Evolutionary conservation across 176 grass and related monocot species (phyloP).

Genomic region (Themeda triandra): DNA sequence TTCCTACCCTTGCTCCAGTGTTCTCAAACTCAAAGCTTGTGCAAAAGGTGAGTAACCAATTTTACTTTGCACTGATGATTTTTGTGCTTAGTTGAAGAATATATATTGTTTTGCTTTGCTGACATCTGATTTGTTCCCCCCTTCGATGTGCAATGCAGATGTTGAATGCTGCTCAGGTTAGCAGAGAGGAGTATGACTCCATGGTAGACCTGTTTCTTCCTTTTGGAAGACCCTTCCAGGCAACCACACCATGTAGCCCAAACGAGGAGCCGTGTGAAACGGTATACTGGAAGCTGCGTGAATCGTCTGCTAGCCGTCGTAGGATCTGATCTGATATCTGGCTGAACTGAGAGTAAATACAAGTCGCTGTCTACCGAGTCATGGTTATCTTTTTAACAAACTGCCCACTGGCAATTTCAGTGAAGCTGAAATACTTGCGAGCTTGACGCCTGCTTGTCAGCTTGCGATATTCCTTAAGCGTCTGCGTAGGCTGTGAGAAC

Average conservation of each 20-base stretch:
- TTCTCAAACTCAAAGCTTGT: conserved; percentile 47
- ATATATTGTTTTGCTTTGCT: neutral
- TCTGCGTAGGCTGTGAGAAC: neutral
- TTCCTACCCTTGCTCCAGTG: conserved; percentile 50
- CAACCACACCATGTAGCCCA: neutral
- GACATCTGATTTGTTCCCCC: neutral
- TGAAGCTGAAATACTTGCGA: neutral
- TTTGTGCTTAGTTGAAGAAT: neutral
- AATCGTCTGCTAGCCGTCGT: neutral
- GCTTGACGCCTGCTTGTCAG: neutral
- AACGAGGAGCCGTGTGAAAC: neutral
- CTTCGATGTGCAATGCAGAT: conserved; percentile 24
- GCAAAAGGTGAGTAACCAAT: conserved; percentile 29
- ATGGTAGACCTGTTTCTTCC: conserved; percentile 63
- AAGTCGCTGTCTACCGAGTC: neutral
- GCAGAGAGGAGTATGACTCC: conserved; percentile 49
- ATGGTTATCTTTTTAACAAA: neutral
- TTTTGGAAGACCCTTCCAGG: conserved; percentile 50
- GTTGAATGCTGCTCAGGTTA: conserved; percentile 60
- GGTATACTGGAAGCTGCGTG: neutral
- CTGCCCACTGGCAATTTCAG: neutral
- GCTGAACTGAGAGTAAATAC: neutral
- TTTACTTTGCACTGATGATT: neutral
- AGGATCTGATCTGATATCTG: neutral
- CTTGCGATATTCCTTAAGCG: neutral